A percentile compares a stretch with the other conserved stretches of the same genome.
phyloP scores from a whole-genome alignment of 768 basidiomycete genomes.

The Lentinula detonsa region DNA sequence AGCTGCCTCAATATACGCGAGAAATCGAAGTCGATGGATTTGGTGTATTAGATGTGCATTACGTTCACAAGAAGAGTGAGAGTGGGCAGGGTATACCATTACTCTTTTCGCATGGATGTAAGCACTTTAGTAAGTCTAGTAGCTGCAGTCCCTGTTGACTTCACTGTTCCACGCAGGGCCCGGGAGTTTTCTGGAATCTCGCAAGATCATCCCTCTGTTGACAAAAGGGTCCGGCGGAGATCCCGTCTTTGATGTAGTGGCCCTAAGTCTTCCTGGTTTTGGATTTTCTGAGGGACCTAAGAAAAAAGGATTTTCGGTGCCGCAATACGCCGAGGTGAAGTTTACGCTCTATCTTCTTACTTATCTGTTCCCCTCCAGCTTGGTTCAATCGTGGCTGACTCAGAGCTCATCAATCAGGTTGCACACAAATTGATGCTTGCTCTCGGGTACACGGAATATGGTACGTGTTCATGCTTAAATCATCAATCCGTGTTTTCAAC shows the following conservation, averaged over 20 bases:
- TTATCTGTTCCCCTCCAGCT: background rate
- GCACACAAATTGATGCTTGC: conserved; percentile 27
- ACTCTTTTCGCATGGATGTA: conserved; percentile 5
- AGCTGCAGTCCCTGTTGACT: background rate
- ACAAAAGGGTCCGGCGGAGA: conserved; percentile 22
- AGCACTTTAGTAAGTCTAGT: background rate
- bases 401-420: background rate
- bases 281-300: conserved; percentile 38
- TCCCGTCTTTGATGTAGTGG: conserved; percentile 43
- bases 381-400: background rate
- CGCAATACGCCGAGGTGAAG: conserved; percentile 30
- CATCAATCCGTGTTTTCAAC: too few species aligned
- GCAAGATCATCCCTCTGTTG: conserved; percentile 35
- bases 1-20: conserved; percentile 9
- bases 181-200: conserved; percentile 33
- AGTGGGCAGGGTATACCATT: conserved; percentile 7
- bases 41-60: conserved; percentile 21
- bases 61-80: conserved; percentile 23
- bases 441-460: conserved; percentile 27
- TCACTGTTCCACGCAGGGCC: conserved; percentile 27
- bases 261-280: conserved; percentile 35
- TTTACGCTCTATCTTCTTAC: background rate
- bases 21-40: conserved; percentile 2
- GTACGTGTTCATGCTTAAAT: conserved; percentile 5
- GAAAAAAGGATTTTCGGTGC: conserved; percentile 29